phyloP scores from a whole-genome alignment of 2,329 filamentous ascomycete species.

The Chrysoporthe austroafricana region DNA sequence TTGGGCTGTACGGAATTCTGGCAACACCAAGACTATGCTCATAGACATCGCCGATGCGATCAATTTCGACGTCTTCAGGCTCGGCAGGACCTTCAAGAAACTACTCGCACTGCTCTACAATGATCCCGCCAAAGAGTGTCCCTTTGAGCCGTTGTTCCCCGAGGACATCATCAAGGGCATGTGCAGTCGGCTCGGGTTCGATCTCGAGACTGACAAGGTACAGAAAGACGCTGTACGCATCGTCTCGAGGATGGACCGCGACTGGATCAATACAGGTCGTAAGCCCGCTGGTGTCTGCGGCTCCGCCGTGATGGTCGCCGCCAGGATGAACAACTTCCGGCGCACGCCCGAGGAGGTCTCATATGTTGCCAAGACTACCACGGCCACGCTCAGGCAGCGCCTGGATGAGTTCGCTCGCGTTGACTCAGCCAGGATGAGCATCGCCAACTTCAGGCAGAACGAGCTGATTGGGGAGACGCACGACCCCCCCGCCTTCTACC shows the following conservation, averaged over 20 bases:
- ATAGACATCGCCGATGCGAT: constrained; percentile 91
- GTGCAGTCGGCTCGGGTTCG: constrained; percentile 90
- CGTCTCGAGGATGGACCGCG: constrained; percentile 88
- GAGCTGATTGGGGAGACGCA: constrained; percentile 63
- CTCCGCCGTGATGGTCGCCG: constrained; percentile 90
- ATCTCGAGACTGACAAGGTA: constrained; percentile 77
- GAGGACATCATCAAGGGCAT: constrained; percentile 93
- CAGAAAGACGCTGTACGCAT: constrained; percentile 87
- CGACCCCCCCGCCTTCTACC: constrained; percentile 83
- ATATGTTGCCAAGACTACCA: constrained; percentile 97
- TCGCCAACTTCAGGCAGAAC: constrained; percentile 67
- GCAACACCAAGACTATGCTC: constrained; percentile 83
- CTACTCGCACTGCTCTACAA: constrained; percentile 70
- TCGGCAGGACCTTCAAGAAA: constrained; percentile 89
- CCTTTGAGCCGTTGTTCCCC: constrained; percentile 72
- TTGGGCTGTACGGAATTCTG: constrained; percentile 78
- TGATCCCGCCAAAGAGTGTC: constrained; percentile 39
- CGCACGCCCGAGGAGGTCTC: constrained; percentile 92
- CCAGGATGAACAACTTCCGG: constrained; percentile 97
- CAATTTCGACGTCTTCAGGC: constrained; percentile 86
- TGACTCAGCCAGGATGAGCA: constrained; percentile 80
- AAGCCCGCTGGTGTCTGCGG: constrained; percentile 93
- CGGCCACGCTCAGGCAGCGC: constrained; percentile 88
- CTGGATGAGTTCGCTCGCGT: constrained; percentile 90
- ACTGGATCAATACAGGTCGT: constrained; percentile 96